Evolutionary conservation across 2,329 filamentous ascomycete species (phyloP), one percentile per base, ranked within the genome.

Genomic region (Colletotrichum orchidophilum): DNA sequence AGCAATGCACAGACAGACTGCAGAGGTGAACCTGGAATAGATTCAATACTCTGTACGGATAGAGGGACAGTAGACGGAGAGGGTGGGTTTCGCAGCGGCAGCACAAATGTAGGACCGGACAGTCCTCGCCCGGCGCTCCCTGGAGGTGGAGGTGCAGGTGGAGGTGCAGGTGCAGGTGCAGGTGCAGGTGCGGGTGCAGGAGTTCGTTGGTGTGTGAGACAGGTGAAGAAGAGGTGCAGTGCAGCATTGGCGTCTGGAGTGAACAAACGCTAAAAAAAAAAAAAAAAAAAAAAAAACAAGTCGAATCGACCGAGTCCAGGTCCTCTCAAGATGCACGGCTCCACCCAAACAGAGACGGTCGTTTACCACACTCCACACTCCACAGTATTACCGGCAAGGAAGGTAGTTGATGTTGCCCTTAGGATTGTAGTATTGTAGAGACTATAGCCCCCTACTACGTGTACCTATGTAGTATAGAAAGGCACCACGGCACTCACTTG

Each of bases 171-270:
- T 63, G 63, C 62, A 33, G 63, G 52, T 50, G 35, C 3, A 52
- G 26, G 18, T 55, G 58, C 35, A 49, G 59, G 39, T 63, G 63
- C 62, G 26, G 63, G 52, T 63, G 61, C 65, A 63, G 65, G 59
- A 24, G 52, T 64, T 68, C 52, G 66, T 64, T 68, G 18, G 58
- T 64, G 65, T 58, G 60, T 57, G 42, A 64, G 66, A 58, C 63
- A 18, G 52, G 66, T 64, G 66, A 60, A 39, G 66, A 42, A 18
- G n/a, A n/a, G n/a, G n/a, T n/a, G n/a, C n/a, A n/a, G 13, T 62
- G 59, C 52, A 42, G 52, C 50, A 68, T 68, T 68, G 65, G 52
- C 62, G 66, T 60, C 60, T 69, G 53, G 61, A 55, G 50, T 54
- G 29, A n/a, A 31, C 11, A 13, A 63, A 63, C 49, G 46, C 60